These are phyloP conservation scores for Colletotrichum musicola DNA, from an alignment of 2,329 filamentous ascomycete genomes.

Conservation along the genomic window DNA sequence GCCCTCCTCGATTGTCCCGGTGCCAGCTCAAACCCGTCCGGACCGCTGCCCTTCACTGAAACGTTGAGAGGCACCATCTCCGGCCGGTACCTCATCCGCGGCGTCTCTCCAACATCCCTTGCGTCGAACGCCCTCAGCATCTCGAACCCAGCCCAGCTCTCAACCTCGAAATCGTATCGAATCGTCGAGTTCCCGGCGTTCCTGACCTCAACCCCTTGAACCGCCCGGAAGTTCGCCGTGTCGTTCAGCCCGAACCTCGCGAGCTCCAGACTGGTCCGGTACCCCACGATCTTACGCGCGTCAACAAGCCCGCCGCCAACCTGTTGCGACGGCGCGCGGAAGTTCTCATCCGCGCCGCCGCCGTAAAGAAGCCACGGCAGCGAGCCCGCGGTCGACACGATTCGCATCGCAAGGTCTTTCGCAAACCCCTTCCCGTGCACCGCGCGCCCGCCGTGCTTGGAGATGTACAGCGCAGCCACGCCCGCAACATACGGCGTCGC, in stretches of 20 bases:
- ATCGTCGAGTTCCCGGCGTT: conserved; percentile 18
- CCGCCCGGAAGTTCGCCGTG: conserved; percentile 50
- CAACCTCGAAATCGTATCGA: conserved; percentile 31
- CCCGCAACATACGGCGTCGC: conserved; percentile 60
- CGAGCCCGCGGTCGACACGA: conserved; percentile 44
- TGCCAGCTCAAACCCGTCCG: conserved; percentile 32
- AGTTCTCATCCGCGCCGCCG: conserved; percentile 13
- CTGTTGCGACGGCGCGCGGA: conserved; percentile 51
- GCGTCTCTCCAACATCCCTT: conserved; percentile 20
- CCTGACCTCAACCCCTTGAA: conserved; percentile 22
- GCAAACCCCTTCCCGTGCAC: conserved; percentile 49
- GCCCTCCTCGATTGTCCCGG: conserved; percentile 28
- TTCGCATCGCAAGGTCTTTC: conserved; percentile 49
- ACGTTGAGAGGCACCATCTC: conserved; percentile 41
- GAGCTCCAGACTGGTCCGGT: conserved; percentile 49
- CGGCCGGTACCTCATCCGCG: conserved; percentile 36
- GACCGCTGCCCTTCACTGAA: conserved; percentile 32
- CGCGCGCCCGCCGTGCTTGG: conserved; percentile 47
- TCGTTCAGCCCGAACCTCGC: conserved; percentile 56
- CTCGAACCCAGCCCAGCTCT: conserved; percentile 35
- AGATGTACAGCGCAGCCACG: conserved; percentile 52
- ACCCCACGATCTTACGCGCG: conserved; percentile 51
- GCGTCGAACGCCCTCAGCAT: conserved; percentile 42
- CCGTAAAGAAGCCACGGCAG: conserved; percentile 42
- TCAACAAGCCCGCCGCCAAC: conserved; percentile 56